These are phyloP conservation scores for Osmozyma mogii DNA, from an alignment of 805 yeast species.

Conservation along the genomic window DNA sequence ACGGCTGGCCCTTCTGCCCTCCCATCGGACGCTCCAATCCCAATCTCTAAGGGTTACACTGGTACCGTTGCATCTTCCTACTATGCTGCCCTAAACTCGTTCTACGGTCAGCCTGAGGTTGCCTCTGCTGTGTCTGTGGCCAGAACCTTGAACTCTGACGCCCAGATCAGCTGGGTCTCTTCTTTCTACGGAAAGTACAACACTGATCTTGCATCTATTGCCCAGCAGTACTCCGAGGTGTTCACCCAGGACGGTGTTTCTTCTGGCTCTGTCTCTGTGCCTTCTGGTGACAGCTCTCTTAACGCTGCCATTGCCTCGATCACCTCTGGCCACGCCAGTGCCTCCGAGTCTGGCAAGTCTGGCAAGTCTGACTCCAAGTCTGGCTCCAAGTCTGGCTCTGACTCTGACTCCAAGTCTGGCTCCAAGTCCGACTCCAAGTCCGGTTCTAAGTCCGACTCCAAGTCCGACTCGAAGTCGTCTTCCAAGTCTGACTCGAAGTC, in stretches of 20 bases:
- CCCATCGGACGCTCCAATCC: background rate
- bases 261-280: slow-evolving; percentile 3
- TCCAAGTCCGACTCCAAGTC: slow-evolving; percentile 5
- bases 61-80: slow-evolving; percentile 1
- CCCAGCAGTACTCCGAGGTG: slow-evolving; percentile 1
- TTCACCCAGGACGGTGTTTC: slow-evolving; percentile 3
- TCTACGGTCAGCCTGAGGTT: slow-evolving; percentile 3
- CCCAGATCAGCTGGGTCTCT: background rate
- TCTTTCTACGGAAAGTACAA: slow-evolving; percentile 3
- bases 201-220: slow-evolving; percentile 1
- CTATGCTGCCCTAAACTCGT: slow-evolving; percentile 4
- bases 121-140: slow-evolving; percentile 1
- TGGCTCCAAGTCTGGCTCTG: slow-evolving; percentile 1
- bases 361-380: background rate
- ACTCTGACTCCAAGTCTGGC: slow-evolving; percentile 4
- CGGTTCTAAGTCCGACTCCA: slow-evolving; percentile 3
- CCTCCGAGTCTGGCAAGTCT: background rate
- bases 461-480: background rate
- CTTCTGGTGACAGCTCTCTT: background rate
- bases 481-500: slow-evolving; percentile 1
- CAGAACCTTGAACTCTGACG: slow-evolving; percentile 1
- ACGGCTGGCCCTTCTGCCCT: background rate
- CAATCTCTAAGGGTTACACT: background rate
- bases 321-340: background rate
- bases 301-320: background rate